A percentile compares a stretch with the other conserved stretches of the same genome.
These are phyloP conservation scores for Fermentozyma sake DNA, from an alignment of 1,139 yeast genomes.

Conservation along the genomic window DNA sequence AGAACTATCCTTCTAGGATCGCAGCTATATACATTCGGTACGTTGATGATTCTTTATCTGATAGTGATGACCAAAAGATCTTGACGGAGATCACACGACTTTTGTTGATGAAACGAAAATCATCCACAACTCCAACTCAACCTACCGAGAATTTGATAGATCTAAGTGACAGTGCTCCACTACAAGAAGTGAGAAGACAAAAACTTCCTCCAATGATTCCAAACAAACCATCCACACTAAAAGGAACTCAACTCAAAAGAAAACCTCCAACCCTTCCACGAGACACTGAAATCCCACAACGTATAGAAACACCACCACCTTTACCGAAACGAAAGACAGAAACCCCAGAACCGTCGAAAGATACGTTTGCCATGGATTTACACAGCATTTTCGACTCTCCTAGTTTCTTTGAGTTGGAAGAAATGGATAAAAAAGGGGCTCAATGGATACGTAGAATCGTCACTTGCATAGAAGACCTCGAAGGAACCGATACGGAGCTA, in stretches of 20 bases:
- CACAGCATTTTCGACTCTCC: conserved; percentile 22
- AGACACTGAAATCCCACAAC: conserved; percentile 2
- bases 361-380: conserved; percentile 3
- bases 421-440: conserved; percentile 44
- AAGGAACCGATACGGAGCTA: conserved; percentile 34
- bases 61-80: conserved; percentile 40
- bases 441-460: conserved; percentile 45
- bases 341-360: not conserved
- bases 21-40: conserved; percentile 77
- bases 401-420: conserved; percentile 31
- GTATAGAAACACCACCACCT: conserved; percentile 4
- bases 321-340: conserved; percentile 2
- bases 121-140: conserved; percentile 7
- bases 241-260: conserved; percentile 16
- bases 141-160: conserved; percentile 30
- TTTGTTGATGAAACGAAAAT: conserved; percentile 11
- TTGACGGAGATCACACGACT: conserved; percentile 29
- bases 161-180: conserved; percentile 20
- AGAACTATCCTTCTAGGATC: conserved; percentile 55
- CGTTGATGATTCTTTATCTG: conserved; percentile 65
- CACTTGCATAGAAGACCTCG: conserved; percentile 32
- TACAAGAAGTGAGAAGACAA: conserved; percentile 9
- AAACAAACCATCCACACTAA: conserved; percentile 31
- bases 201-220: conserved; percentile 39
- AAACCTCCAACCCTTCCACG: conserved; percentile 22